Conservation (phyloP, 2,329 filamentous ascomycete species). For the Cladorrhinum sp. region DNA sequence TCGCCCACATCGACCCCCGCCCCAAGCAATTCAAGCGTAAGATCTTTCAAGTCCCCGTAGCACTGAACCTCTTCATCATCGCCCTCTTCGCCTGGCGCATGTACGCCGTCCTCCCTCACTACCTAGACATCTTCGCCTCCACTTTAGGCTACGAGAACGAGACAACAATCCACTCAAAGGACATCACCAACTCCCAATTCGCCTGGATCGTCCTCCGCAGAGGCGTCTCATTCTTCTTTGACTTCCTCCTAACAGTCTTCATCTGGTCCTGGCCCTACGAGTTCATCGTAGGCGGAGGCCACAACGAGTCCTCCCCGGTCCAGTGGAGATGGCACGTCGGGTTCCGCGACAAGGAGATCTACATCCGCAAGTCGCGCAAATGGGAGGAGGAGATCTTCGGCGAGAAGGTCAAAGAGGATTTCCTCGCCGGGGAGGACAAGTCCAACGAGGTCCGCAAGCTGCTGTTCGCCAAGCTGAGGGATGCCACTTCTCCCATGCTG, state of each 20-base stretch:
- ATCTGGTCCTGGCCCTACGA: slow-evolving; percentile 71
- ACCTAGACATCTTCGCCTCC: slow-evolving; percentile 63
- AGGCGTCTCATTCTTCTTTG: slow-evolving; percentile 64
- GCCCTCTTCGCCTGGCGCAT: slow-evolving; percentile 65
- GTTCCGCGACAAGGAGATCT: slow-evolving; percentile 75
- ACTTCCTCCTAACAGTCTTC: slow-evolving; percentile 67
- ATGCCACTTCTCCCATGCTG: slow-evolving; percentile 65
- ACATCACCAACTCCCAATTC: slow-evolving; percentile 56
- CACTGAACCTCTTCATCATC: slow-evolving; percentile 69
- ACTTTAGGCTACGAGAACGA: slow-evolving; percentile 64
- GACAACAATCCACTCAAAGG: slow-evolving; percentile 59
- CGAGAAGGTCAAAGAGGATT: slow-evolving; percentile 47
- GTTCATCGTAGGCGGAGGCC: slow-evolving; percentile 61
- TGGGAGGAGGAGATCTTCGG: slow-evolving; percentile 61
- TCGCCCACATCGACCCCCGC: slow-evolving; percentile 76
- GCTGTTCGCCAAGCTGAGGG: slow-evolving; percentile 60
- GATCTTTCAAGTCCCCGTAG: slow-evolving; percentile 75
- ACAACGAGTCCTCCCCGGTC: slow-evolving; percentile 53
- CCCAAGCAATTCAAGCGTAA: slow-evolving; percentile 71
- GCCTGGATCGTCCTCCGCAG: slow-evolving; percentile 56
- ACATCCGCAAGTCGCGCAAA: slow-evolving; percentile 71
- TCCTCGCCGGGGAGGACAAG: slow-evolving; percentile 46
- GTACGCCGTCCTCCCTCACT: slow-evolving; percentile 67
- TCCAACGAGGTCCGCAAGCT: slow-evolving; percentile 38
- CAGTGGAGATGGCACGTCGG: slow-evolving; percentile 72